These are phyloP conservation scores for Coemansia sp. DNA, from an alignment of 192 early-diverging fungal genomes.

Conservation along the genomic window DNA sequence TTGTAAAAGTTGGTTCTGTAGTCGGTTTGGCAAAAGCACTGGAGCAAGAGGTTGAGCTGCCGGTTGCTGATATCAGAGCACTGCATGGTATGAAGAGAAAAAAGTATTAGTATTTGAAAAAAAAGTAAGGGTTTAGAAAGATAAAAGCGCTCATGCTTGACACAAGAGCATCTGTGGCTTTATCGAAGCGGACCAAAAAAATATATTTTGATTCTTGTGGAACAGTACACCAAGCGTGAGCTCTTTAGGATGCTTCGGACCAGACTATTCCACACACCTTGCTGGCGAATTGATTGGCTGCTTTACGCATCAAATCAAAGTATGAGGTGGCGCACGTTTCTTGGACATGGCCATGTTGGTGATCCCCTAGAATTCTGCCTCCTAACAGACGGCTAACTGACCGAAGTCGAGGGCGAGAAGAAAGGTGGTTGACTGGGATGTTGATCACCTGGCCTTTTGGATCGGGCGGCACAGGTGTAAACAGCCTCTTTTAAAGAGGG, in stretches of 20 bases:
- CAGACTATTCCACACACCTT: neutral
- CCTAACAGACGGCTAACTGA: neutral
- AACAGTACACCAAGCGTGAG: neutral
- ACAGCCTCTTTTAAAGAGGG: neutral
- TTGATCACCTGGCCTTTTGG: neutral
- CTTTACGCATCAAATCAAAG: neutral
- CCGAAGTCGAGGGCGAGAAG: neutral
- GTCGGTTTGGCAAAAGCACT: conserved; percentile 50
- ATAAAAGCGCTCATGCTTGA: neutral
- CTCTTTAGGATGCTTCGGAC: neutral
- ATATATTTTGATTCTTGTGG: neutral
- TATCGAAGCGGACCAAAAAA: neutral
- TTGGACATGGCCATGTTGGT: neutral
- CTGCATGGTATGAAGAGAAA: conserved; percentile 8
- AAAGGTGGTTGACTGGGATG: neutral
- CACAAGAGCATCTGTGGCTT: neutral
- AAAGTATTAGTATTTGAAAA: neutral
- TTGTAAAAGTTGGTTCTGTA: conserved; percentile 48
- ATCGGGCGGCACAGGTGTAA: neutral
- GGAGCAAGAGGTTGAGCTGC: conserved; percentile 40
- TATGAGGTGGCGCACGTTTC: neutral
- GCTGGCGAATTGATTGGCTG: neutral
- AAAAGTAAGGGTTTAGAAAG: neutral
- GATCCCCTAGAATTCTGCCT: neutral
- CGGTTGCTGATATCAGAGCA: conserved; percentile 45